Conservation (phyloP, 345 rosid species). For the Citrus inodora region DNA sequence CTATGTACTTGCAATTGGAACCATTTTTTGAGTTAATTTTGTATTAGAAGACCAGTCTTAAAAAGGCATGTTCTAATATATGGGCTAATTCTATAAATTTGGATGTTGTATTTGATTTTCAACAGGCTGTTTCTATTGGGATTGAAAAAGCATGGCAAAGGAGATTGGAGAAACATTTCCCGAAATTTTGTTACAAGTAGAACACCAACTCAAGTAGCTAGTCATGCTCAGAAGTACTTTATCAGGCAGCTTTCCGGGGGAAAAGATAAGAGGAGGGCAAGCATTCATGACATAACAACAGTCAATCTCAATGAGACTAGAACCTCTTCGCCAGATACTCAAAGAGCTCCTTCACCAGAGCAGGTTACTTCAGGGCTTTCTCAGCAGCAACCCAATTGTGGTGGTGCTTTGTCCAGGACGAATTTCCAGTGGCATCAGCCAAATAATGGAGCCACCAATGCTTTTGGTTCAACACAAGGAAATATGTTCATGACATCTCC, state of each 20-base stretch:
- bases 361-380: conserved; percentile 22
- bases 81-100: background rate
- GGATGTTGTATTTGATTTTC: background rate
- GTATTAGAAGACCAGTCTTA: background rate
- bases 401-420: conserved; percentile 28
- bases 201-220: conserved; percentile 95
- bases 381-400: conserved; percentile 32
- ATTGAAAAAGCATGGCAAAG: conserved; percentile 91
- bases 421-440: conserved; percentile 54
- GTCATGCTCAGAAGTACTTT: conserved; percentile 96
- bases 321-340: conserved; percentile 49
- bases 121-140: conserved; percentile 84
- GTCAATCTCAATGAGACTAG: conserved; percentile 54
- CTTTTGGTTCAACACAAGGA: conserved; percentile 36
- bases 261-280: conserved; percentile 92
- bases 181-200: conserved; percentile 71
- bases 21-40: background rate
- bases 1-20: background rate
- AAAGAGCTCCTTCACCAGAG: conserved; percentile 37
- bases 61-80: background rate
- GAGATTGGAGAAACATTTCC: conserved; percentile 96
- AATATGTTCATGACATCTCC: conserved; percentile 36
- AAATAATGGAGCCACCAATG: conserved; percentile 30
- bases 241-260: conserved; percentile 89
- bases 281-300: conserved; percentile 96